phyloP scores from a whole-genome alignment of 2,329 filamentous ascomycete species.

The Trichoderma citrinoviride region DNA sequence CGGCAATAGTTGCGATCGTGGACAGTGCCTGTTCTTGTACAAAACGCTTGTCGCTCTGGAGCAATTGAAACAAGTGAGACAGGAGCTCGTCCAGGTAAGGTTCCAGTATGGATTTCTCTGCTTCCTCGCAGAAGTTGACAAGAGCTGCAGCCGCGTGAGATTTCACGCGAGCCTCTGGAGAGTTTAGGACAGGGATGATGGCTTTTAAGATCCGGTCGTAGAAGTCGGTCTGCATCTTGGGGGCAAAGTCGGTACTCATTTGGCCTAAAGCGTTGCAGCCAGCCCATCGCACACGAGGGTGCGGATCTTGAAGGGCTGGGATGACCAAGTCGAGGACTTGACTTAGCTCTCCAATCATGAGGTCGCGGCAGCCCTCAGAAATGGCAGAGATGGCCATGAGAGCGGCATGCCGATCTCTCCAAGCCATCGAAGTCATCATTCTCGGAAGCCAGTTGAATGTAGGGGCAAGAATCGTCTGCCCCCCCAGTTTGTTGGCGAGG shows the following conservation, averaged over 20 bases:
- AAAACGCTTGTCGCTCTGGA: constrained; percentile 90
- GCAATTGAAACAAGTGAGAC: constrained; percentile 77
- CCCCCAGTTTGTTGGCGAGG: constrained; percentile 93
- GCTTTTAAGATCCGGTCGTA: constrained; percentile 83
- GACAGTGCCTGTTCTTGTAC: constrained; percentile 97
- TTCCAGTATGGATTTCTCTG: constrained; percentile 85
- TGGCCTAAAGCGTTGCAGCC: constrained; percentile 98
- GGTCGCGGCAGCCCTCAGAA: constrained; percentile 90
- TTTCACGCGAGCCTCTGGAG: constrained; percentile 88
- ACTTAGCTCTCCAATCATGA: constrained; percentile 92
- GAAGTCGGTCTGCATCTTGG: constrained; percentile 96
- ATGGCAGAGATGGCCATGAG: constrained; percentile 99
- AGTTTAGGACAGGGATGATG: constrained; percentile 88
- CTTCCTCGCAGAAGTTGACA: constrained; percentile 98
- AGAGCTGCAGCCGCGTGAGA: constrained; percentile 96
- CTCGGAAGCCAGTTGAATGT: constrained; percentile 96
- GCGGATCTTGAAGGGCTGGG: constrained; percentile 82
- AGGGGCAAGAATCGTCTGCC: constrained; percentile 84
- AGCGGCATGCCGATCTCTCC: constrained; percentile 93
- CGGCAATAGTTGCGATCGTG: constrained; percentile 97
- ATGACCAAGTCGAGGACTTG: constrained; percentile 95
- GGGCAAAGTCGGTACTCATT: constrained; percentile 99
- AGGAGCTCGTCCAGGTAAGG: constrained; percentile 90
- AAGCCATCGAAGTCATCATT: constrained; percentile 94
- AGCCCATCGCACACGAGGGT: constrained; percentile 93